Evolutionary conservation across 768 basidiomycete genomes (phyloP), one percentile per base, ranked within the genome.

Genomic region (Tulasnella sp.): DNA sequence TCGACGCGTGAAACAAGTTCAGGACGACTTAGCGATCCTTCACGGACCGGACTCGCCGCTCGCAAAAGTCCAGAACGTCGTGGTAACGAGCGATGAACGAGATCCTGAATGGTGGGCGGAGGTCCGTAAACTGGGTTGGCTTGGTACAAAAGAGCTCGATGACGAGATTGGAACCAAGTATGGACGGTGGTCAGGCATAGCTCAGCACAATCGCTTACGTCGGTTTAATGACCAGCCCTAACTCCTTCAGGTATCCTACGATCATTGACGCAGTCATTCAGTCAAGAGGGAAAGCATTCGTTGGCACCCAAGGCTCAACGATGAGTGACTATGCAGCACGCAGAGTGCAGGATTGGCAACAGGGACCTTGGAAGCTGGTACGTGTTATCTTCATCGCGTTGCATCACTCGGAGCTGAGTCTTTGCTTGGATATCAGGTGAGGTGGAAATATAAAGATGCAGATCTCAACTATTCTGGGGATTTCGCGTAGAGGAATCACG

Each of bases 201-300:
- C 27, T 68, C 18, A 14, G 52, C 52, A n/a, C 24, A 12, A 12
- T 10, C 10, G 7, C 31, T 34, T 36, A 3, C 62, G 4, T 36
- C 27, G 0, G n/a, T 9, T 18, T 31, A 68, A 68, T 36, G 62
- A 36, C 31, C 34, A 4, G 14, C 62, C 27, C 62, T 19, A 34
- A 34, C 16, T 36, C 27, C 34, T 68, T 36, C 81, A 92, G 92
- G 92, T 91, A 92, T 83, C 91, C 92, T 16, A 85, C 92, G 19
- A 84, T 94, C 74, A 88, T 93, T 73, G 93, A 93, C 82, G 92
- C 92, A 5, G 90, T 89, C 19, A 89, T 93, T 79, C 93, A 93
- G 82, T 91, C 92, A 0, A 85, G 85, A 44, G 92, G 90, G 31
- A 83, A 87, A 12, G 93, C 92, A 3, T 91, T 94, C 82, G 89